Evolutionary conservation across 371 early-diverging fungal species (phyloP).

Genomic region (Umbelopsis sp.): DNA sequence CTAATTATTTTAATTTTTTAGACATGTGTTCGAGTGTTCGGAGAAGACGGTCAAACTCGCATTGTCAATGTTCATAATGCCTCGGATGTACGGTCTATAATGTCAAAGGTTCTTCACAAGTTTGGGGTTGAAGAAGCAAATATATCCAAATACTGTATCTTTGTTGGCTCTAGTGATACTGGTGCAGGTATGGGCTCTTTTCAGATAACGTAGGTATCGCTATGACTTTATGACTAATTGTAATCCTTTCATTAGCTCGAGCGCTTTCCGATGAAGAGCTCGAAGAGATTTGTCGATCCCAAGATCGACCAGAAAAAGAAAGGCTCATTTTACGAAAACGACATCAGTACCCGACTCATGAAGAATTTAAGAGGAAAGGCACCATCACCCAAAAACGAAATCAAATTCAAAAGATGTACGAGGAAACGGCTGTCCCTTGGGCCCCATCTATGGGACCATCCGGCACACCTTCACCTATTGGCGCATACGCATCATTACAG

Average conservation of each 20-base stretch:
- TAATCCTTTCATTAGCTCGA: slow-evolving; percentile 41
- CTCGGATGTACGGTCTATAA: slow-evolving; percentile 56
- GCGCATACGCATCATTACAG: neutral
- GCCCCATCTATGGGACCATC: neutral
- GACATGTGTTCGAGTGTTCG: slow-evolving; percentile 71
- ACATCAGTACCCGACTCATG: slow-evolving; percentile 67
- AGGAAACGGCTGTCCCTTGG: neutral
- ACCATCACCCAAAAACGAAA: slow-evolving; percentile 33
- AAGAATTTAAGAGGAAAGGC: slow-evolving; percentile 61
- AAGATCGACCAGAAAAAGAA: slow-evolving; percentile 72
- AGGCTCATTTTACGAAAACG: slow-evolving; percentile 77
- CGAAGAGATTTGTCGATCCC: slow-evolving; percentile 68
- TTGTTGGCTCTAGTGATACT: slow-evolving; percentile 62
- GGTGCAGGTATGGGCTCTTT: slow-evolving; percentile 51
- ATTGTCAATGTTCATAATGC: slow-evolving; percentile 67
- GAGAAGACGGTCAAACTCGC: slow-evolving; percentile 68
- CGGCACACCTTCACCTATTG: slow-evolving; percentile 7
- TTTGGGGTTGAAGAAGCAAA: slow-evolving; percentile 65
- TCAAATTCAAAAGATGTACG: slow-evolving; percentile 15
- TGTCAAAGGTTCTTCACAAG: slow-evolving; percentile 67
- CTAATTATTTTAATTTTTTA: slow-evolving; percentile 18
- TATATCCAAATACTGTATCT: slow-evolving; percentile 66
- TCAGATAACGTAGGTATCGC: neutral
- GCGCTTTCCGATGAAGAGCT: slow-evolving; percentile 75
- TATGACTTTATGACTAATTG: neutral